Evolutionary conservation across 2,329 filamentous ascomycete genomes (phyloP), one percentile per base, ranked within the genome.

Genomic region (Amesomyces nigricolor): DNA sequence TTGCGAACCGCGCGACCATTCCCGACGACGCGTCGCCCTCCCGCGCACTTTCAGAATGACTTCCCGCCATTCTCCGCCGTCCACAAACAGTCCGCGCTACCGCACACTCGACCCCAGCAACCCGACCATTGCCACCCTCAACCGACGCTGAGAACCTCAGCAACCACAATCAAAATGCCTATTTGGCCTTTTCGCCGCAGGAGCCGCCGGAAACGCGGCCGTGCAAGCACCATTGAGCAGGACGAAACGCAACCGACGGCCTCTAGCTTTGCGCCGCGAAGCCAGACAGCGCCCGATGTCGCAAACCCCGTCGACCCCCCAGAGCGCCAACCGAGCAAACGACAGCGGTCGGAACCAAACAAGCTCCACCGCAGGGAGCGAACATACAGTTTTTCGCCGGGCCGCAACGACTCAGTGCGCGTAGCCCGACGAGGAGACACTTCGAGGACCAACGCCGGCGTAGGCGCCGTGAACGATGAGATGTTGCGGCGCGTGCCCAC

Each of bases 171-270:
- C 2, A 11, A 60, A 46, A 92, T 92, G 88, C 83, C 86, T 69
- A 75, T 91, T 71, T 95, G 89, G 90, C 88, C 86, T 59, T 95
- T 95, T 72, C 79, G 85, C 72, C 84, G 86, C 67, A 86, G 80
- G 73, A 85, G 81, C 72, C 85, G 83, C 71, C 85, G 85, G 72
- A 82, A 77, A 72, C 76, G 78, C 67, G 71, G 76, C 60, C 72
- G 74, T 61, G 70, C 82, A 63, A 78, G 78, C 63, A 71, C 80
- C 62, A 72, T 78, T 57, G 79, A 79, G 65, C 71, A 77, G 66
- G 77, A 83, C 68, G 73, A 74, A 62, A 57, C 62, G 39, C 56
- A 54, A 45, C 40, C 51, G 32, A 29, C 59, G 32, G 46, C 58
- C 49, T 52, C 58, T 13, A 54, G 66, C 35, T 63, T 68, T 48